These are phyloP conservation scores for Eucommia ulmoides DNA, from an alignment of 257 asterid genomes.

Conservation along the genomic window DNA sequence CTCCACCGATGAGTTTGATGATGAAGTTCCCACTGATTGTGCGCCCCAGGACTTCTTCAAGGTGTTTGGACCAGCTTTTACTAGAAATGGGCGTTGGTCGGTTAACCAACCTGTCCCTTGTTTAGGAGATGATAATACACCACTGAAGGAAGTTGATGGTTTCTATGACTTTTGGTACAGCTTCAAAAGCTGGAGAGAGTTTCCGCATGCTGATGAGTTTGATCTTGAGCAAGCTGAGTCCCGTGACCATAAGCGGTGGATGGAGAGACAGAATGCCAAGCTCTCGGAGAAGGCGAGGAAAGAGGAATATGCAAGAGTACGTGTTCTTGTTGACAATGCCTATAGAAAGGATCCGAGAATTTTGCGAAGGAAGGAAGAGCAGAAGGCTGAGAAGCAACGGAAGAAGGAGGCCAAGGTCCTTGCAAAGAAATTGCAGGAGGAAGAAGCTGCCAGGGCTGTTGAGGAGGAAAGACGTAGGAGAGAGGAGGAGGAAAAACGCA, in stretches of 20 bases:
- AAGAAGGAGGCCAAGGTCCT: conserved; percentile 73
- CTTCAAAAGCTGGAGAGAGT: conserved; percentile 96
- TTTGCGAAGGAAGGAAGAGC: conserved; percentile 67
- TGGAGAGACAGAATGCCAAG: conserved; percentile 94
- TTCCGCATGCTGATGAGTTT: conserved; percentile 94
- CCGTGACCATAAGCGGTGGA: conserved; percentile 93
- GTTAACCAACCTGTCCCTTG: conserved; percentile 55
- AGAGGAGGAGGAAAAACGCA: conserved; percentile 65
- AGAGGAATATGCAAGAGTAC: conserved; percentile 69
- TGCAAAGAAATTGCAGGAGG: conserved; percentile 88
- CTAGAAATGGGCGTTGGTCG: conserved; percentile 99
- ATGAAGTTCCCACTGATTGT: conserved; percentile 76
- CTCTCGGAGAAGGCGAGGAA: conserved; percentile 91
- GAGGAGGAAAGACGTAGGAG: conserved; percentile 70
- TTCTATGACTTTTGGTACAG: conserved; percentile 87
- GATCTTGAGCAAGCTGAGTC: conserved; percentile 94
- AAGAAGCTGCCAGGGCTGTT: conserved; percentile 60
- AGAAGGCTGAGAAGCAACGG: conserved; percentile 76
- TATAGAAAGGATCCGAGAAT: conserved; percentile 85
- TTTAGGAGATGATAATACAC: conserved; percentile 71
- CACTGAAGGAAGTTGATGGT: conserved; percentile 55
- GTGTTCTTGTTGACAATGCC: conserved; percentile 86
- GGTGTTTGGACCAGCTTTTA: conserved; percentile 91
- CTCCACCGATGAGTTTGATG: conserved; percentile 97
- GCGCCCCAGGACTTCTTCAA: conserved; percentile 85